Percentiles rank a stretch among this genome's conserved stretches.
Conservation (phyloP, 1,284 basidiomycete genomes). For the Vanrija sp. region DNA sequence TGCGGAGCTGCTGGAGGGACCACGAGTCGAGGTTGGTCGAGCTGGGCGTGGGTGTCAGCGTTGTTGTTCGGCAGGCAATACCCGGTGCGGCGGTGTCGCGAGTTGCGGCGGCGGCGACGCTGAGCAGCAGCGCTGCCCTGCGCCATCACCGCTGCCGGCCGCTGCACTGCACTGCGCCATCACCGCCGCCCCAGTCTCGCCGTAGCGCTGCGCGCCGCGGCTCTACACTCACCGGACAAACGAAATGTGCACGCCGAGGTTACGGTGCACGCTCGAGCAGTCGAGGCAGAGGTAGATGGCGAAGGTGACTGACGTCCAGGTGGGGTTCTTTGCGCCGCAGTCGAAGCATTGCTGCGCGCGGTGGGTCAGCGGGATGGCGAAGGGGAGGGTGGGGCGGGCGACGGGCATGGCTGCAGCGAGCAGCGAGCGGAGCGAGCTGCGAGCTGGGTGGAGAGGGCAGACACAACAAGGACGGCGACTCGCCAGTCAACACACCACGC, state of each 20-base stretch:
- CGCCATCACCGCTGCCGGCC: no score
- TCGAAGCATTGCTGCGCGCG: conserved; percentile 82
- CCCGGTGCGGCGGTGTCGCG: background rate
- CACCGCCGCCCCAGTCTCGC: background rate
- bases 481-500: no score
- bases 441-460: background rate
- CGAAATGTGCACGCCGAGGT: conserved; percentile 96
- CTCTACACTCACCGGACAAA: conserved; percentile 75
- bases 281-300: conserved; percentile 98
- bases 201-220: background rate
- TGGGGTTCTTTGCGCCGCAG: conserved; percentile 93
- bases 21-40: conserved; percentile 97
- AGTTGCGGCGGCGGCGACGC: no score
- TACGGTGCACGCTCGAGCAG: conserved; percentile 91
- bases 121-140: no score
- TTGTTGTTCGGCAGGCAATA: background rate
- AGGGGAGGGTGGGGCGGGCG: background rate
- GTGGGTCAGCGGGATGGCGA: no score
- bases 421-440: background rate
- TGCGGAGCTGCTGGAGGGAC: conserved; percentile 84
- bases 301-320: conserved; percentile 95
- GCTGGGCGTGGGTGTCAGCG: conserved; percentile 50
- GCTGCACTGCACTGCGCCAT: no score
- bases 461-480: no score
- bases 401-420: background rate